A percentile compares a stretch with the other conserved stretches of the same genome.
Conservation (phyloP, 179 eudicot species). For the Beta macrorhiza region DNA sequence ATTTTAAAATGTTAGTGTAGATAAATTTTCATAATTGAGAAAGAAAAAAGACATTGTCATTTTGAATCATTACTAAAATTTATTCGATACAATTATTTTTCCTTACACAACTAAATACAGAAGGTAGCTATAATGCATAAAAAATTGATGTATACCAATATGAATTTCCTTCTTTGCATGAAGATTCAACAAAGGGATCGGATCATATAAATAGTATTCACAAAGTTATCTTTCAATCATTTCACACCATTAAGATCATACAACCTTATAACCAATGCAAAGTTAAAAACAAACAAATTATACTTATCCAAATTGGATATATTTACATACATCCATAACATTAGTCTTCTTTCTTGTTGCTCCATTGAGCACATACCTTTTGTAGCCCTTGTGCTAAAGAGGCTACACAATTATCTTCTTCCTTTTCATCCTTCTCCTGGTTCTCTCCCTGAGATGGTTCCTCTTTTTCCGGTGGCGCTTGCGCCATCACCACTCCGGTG, state of each 20-base stretch:
- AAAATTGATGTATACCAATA: too few species aligned
- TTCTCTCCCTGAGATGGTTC: neutral
- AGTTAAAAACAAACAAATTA: constrained; percentile 4
- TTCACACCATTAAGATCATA: constrained; percentile 25
- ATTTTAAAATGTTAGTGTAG: too few species aligned
- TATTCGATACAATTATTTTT: too few species aligned
- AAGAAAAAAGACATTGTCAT: too few species aligned
- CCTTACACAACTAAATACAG: too few species aligned
- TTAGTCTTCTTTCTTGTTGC: constrained; percentile 24
- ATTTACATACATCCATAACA: constrained; percentile 18
- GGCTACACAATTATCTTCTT: constrained; percentile 25
- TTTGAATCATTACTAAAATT: too few species aligned
- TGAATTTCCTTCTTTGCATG: constrained; percentile 1
- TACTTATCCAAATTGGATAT: neutral
- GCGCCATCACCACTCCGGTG: neutral
- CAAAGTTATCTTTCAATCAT: constrained; percentile 13
- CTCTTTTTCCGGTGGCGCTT: neutral
- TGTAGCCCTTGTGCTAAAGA: constrained; percentile 29
- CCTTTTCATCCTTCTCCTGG: neutral
- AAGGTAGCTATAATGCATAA: too few species aligned
- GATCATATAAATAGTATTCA: neutral
- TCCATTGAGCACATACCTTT: constrained; percentile 30
- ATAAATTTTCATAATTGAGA: too few species aligned
- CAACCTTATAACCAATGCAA: neutral
- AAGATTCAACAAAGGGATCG: neutral